A percentile compares a stretch with the other conserved stretches of the same genome.
phyloP scores from a whole-genome alignment of 106 monocot genomes.

The Alisma plantagoaquatica region DNA sequence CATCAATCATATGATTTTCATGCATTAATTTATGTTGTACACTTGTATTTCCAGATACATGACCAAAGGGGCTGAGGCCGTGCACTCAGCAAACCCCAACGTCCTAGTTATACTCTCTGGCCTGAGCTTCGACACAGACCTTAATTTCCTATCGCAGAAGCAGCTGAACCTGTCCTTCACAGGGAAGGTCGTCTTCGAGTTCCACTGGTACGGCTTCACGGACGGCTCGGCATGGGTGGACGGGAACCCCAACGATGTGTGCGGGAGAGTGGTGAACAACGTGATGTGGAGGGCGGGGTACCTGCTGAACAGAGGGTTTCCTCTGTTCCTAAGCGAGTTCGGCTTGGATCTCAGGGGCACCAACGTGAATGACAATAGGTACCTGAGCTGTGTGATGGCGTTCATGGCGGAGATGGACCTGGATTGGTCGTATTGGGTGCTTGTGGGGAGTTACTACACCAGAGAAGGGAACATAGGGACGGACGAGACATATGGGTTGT shows the following conservation, averaged over 20 bases:
- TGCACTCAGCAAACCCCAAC: slow-evolving; percentile 43
- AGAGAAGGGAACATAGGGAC: slow-evolving; percentile 19
- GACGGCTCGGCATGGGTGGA: slow-evolving; percentile 31
- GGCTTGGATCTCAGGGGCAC: slow-evolving; percentile 46
- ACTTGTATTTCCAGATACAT: no score
- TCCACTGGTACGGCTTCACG: slow-evolving; percentile 69
- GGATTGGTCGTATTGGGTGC: slow-evolving; percentile 57
- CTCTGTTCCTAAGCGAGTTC: slow-evolving; percentile 59
- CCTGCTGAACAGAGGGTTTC: slow-evolving; percentile 36
- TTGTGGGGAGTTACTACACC: slow-evolving; percentile 49
- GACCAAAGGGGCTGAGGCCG: slow-evolving; percentile 60
- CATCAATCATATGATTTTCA: no score
- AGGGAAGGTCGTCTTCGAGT: slow-evolving; percentile 44
- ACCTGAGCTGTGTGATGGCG: slow-evolving; percentile 32
- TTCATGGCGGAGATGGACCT: slow-evolving; percentile 38
- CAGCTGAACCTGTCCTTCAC: slow-evolving; percentile 31
- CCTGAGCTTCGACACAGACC: slow-evolving; percentile 49
- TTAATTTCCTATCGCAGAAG: slow-evolving; percentile 34
- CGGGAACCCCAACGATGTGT: slow-evolving; percentile 53
- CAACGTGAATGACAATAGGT: slow-evolving; percentile 42
- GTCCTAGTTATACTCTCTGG: slow-evolving; percentile 63
- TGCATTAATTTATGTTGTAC: no score
- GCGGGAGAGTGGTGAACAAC: slow-evolving; percentile 16
- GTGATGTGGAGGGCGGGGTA: slow-evolving; percentile 33
- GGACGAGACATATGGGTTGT: slow-evolving; percentile 29